These are phyloP conservation scores for Fomitopsis pinicola DNA, from an alignment of 1,284 basidiomycete species.

Conservation along the genomic window DNA sequence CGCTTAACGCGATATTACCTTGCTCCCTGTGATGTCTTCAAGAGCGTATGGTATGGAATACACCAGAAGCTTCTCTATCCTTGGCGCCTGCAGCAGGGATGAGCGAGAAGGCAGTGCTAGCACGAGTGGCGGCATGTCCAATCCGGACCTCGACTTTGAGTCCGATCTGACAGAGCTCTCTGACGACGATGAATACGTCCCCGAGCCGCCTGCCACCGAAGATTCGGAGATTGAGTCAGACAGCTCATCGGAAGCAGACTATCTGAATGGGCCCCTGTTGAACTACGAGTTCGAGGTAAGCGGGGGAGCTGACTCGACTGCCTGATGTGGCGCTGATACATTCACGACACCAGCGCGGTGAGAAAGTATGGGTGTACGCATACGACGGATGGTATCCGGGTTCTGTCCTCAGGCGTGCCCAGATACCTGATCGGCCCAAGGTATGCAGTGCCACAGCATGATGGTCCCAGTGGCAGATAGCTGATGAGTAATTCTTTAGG, in stretches of 20 bases:
- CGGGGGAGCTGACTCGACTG: too few relatives aligned
- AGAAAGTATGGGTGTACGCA: constrained; percentile 3
- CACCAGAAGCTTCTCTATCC: background rate
- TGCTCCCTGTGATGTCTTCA: too few relatives aligned
- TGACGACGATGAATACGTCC: background rate
- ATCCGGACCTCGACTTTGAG: background rate
- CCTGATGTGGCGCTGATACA: background rate
- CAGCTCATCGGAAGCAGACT: background rate
- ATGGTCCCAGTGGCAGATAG: background rate
- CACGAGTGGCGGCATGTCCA: background rate
- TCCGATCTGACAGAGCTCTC: background rate
- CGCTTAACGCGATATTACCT: too few relatives aligned
- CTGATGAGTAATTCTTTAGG: background rate
- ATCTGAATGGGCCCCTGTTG: background rate
- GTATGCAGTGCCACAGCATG: background rate
- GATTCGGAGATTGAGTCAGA: background rate
- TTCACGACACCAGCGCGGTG: background rate
- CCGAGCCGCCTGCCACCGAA: background rate
- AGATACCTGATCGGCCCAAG: background rate
- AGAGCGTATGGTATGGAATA: background rate
- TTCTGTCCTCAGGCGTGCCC: background rate
- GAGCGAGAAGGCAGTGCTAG: background rate
- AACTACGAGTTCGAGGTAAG: constrained; percentile 2
- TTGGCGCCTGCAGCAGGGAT: background rate
- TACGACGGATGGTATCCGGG: constrained; percentile 3